Percentiles rank a stretch among this genome's conserved stretches.
Conservation (phyloP, 306 rosid genomes). For the Prunus salicina region DNA sequence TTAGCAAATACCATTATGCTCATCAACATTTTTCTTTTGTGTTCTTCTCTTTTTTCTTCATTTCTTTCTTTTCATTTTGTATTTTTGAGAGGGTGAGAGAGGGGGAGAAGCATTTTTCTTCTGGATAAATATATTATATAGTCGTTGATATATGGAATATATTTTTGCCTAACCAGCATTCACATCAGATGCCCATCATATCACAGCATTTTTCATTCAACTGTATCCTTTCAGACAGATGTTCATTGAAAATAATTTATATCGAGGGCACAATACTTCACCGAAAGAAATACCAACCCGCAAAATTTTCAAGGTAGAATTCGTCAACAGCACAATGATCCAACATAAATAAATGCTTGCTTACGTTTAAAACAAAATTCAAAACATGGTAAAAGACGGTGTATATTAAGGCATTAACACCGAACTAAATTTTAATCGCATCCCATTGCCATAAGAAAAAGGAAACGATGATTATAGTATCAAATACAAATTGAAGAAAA, state of each 20-base stretch:
- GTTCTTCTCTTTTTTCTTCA: neutral
- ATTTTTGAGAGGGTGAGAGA: neutral
- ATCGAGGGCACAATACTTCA: neutral
- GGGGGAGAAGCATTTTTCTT: neutral
- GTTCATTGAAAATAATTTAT: no score
- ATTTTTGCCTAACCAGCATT: neutral
- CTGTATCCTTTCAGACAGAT: no score
- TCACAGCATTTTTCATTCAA: no score
- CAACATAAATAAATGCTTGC: neutral
- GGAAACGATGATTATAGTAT: slow-evolving; percentile 1
- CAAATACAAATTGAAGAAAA: slow-evolving; percentile 22
- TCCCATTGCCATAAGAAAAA: slow-evolving; percentile 22
- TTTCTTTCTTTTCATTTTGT: neutral
- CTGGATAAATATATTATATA: neutral
- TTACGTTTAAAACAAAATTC: no score
- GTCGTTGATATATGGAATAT: neutral
- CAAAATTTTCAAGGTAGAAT: neutral
- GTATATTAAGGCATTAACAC: neutral
- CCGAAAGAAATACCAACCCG: no score
- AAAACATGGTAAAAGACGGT: neutral
- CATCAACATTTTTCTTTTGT: no score
- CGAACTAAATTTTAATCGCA: slow-evolving; percentile 6
- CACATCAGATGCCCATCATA: no score
- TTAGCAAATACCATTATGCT: neutral
- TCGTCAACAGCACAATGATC: neutral